Conservation (phyloP, 2,329 filamentous ascomycete genomes). For the Orbilia blumenaviensis region DNA sequence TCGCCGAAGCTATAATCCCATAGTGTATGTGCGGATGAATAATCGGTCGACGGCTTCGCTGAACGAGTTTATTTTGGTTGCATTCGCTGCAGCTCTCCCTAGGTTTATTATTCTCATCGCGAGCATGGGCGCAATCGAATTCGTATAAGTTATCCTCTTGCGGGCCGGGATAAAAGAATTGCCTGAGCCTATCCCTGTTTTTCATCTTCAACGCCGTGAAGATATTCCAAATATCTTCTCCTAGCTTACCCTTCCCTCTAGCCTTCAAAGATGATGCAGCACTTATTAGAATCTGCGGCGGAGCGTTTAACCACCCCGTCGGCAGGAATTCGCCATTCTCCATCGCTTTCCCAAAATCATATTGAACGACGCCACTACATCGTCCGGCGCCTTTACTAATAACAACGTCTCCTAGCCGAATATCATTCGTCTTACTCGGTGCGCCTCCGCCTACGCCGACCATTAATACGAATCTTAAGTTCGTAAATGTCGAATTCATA, state of each 20-base stretch:
- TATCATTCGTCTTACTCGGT: background rate
- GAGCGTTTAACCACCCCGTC: background rate
- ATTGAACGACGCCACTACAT: background rate
- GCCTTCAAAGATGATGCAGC: background rate
- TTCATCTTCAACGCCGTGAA: background rate
- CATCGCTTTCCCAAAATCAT: slow-evolving; percentile 16
- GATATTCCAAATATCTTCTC: background rate
- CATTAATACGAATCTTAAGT: background rate
- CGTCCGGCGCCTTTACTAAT: background rate
- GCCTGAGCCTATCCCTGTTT: background rate
- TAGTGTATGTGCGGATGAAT: slow-evolving; percentile 4
- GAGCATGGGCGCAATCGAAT: background rate
- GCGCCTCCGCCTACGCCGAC: slow-evolving; percentile 7
- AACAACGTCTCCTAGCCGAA: slow-evolving; percentile 12
- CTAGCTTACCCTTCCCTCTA: background rate
- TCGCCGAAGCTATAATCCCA: slow-evolving; percentile 15
- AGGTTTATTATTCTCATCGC: background rate
- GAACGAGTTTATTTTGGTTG: background rate
- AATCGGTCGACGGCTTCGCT: background rate
- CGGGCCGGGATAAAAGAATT: background rate
- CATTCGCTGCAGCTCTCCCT: background rate
- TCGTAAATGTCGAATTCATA: background rate
- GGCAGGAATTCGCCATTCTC: background rate
- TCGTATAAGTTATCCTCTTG: background rate
- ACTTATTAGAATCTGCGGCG: background rate